phyloP scores from a whole-genome alignment of 441 rosid genomes.

The Arabidopsis hybrid region DNA sequence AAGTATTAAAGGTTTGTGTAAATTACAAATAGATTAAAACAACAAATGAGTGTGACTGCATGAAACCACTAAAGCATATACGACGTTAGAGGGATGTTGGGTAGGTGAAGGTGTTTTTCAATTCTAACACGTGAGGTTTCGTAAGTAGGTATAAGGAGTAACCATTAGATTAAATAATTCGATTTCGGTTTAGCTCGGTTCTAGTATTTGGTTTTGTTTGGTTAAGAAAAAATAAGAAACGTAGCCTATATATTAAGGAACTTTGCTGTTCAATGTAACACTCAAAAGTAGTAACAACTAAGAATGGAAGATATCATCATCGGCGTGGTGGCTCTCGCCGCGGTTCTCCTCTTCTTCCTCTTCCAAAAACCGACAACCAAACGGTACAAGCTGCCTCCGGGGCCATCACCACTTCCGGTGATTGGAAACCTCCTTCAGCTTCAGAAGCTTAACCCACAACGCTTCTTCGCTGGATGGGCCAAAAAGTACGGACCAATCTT shows the following conservation, averaged over 20 bases:
- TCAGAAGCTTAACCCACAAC: constrained; percentile 37
- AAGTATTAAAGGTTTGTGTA: neutral
- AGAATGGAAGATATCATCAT: constrained; percentile 41
- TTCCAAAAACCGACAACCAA: constrained; percentile 9
- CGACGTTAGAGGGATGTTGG: neutral
- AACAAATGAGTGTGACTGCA: constrained; percentile 3
- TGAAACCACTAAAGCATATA: neutral
- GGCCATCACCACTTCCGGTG: constrained; percentile 54
- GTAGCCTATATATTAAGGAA: constrained; percentile 6
- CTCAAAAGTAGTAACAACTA: constrained; percentile 8
- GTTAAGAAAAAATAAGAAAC: neutral
- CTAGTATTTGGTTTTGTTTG: neutral
- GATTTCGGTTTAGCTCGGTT: constrained; percentile 24
- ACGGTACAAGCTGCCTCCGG: constrained; percentile 42
- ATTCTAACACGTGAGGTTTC: constrained; percentile 32
- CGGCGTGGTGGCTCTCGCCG: constrained; percentile 23
- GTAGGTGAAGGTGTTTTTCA: constrained; percentile 37
- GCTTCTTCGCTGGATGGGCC: constrained; percentile 47
- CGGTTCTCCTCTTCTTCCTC: constrained; percentile 37
- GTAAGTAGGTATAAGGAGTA: constrained; percentile 17
- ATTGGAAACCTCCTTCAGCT: constrained; percentile 64
- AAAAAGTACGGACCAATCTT: constrained; percentile 55
- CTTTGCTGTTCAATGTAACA: neutral
- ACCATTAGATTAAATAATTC: neutral
- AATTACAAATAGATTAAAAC: constrained; percentile 8